Percentiles rank a stretch among this genome's conserved stretches.
These are phyloP conservation scores for Cadophora sp. DNA, from an alignment of 2,329 filamentous ascomycete genomes.

Conservation along the genomic window DNA sequence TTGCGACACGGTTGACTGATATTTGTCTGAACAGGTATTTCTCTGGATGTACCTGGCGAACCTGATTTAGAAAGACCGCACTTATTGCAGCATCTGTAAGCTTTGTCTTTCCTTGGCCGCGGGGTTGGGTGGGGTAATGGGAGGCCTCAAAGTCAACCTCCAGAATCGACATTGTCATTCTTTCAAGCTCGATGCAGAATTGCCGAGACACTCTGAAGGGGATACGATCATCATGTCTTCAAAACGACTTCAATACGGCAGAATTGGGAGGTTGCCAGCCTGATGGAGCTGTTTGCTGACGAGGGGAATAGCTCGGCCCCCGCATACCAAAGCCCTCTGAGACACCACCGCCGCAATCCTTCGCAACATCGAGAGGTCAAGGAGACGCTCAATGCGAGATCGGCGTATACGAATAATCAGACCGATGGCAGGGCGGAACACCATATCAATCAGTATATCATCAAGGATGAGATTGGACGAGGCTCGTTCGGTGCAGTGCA, in stretches of 20 bases:
- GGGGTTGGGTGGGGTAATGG: neutral
- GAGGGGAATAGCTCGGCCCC: conserved; percentile 54
- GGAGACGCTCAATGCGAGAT: conserved; percentile 92
- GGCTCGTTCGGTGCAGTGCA: conserved; percentile 96
- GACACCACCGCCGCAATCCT: conserved; percentile 68
- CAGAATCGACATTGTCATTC: neutral
- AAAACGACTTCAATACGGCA: neutral
- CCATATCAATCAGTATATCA: conserved; percentile 92
- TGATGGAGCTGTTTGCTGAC: conserved; percentile 27
- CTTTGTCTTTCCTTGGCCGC: conserved; percentile 17
- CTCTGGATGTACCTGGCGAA: conserved; percentile 52
- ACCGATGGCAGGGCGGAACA: conserved; percentile 82
- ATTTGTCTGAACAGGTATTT: conserved; percentile 35
- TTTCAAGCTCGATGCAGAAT: neutral
- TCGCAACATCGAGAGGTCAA: conserved; percentile 69
- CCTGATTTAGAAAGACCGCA: conserved; percentile 49
- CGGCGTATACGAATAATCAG: conserved; percentile 85
- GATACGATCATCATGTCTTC: neutral
- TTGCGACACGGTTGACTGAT: neutral
- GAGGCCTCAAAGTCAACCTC: neutral
- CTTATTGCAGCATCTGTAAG: conserved; percentile 43
- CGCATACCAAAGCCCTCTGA: conserved; percentile 61
- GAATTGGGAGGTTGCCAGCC: neutral
- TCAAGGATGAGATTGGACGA: conserved; percentile 94
- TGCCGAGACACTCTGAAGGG: neutral